Evolutionary conservation across 202 grass and related monocot genomes (phyloP).

Genomic region (Setaria italica): DNA sequence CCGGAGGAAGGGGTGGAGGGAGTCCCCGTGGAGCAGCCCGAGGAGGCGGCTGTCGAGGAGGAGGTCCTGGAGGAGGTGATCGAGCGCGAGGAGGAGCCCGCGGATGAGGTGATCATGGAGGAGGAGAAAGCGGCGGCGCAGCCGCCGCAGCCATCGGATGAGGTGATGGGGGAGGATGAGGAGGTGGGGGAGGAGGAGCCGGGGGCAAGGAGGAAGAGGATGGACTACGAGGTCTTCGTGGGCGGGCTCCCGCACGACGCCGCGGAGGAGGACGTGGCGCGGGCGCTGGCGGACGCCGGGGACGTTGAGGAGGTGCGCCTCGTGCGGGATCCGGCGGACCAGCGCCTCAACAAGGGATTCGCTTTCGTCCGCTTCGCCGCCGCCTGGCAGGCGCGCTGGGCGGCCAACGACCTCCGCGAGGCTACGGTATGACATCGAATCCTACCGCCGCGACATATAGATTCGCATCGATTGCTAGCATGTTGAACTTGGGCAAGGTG

Average conservation of each 20-base stretch:
- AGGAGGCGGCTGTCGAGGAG: constrained; percentile 25
- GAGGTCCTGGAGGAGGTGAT: constrained; percentile 23
- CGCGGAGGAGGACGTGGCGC: constrained; percentile 49
- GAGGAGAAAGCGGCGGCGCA: constrained; percentile 13
- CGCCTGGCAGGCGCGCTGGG: constrained; percentile 58
- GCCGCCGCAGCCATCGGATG: neutral
- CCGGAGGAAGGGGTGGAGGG: constrained; percentile 15
- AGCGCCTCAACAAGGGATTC: constrained; percentile 48
- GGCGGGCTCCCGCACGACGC: constrained; percentile 53
- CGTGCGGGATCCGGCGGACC: constrained; percentile 41
- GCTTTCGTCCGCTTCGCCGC: constrained; percentile 63
- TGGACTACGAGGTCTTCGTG: constrained; percentile 58
- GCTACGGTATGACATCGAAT: constrained; percentile 37
- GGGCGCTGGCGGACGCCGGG: constrained; percentile 47
- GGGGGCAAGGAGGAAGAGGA: constrained; percentile 37
- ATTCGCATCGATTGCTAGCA: constrained; percentile 14
- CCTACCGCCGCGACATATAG: neutral
- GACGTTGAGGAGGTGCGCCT: constrained; percentile 64
- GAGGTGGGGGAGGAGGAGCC: neutral
- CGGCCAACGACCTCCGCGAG: constrained; percentile 50
- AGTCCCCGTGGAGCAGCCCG: neutral
- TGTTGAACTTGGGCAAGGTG: neutral
- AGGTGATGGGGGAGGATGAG: neutral
- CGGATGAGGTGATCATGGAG: constrained; percentile 6
- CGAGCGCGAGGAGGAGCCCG: constrained; percentile 19